Conservation (phyloP, 2,329 filamentous ascomycete genomes). For the Xylariales sp. region DNA sequence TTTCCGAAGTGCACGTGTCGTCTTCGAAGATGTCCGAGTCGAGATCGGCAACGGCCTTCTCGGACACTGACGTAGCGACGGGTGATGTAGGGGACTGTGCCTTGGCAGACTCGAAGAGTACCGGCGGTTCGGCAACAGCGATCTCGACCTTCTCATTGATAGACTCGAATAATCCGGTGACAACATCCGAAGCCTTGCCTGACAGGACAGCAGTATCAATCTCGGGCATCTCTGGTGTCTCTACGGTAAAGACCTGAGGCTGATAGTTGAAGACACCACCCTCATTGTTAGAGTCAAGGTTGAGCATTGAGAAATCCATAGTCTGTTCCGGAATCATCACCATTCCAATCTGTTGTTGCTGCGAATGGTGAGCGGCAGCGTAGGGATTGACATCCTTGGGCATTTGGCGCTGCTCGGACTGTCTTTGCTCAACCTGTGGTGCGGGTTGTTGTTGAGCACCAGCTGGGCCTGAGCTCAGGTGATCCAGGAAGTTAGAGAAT, state of each 20-base stretch:
- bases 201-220: constrained; percentile 62
- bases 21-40: constrained; percentile 60
- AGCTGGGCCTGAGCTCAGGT: constrained; percentile 58
- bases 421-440: constrained; percentile 34
- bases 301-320: constrained; percentile 71
- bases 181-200: constrained; percentile 61
- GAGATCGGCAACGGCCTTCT: constrained; percentile 24
- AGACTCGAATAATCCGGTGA: constrained; percentile 38
- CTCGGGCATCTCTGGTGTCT: constrained; percentile 61
- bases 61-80: constrained; percentile 18
- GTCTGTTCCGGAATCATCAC: constrained; percentile 76
- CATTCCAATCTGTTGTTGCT: constrained; percentile 70
- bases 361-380: constrained; percentile 43
- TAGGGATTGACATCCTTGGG: constrained; percentile 66
- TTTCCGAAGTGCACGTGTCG: constrained; percentile 22
- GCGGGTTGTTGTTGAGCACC: constrained; percentile 36
- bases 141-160: constrained; percentile 54
- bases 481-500: constrained; percentile 76
- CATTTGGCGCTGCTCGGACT: constrained; percentile 42
- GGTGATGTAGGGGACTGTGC: constrained; percentile 24
- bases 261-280: constrained; percentile 64
- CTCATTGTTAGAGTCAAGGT: constrained; percentile 45
- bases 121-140: constrained; percentile 46
- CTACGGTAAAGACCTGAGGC: constrained; percentile 69
- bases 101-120: constrained; percentile 25